phyloP scores from a whole-genome alignment of 1,284 basidiomycete species.

The Ganoderma lucidum region DNA sequence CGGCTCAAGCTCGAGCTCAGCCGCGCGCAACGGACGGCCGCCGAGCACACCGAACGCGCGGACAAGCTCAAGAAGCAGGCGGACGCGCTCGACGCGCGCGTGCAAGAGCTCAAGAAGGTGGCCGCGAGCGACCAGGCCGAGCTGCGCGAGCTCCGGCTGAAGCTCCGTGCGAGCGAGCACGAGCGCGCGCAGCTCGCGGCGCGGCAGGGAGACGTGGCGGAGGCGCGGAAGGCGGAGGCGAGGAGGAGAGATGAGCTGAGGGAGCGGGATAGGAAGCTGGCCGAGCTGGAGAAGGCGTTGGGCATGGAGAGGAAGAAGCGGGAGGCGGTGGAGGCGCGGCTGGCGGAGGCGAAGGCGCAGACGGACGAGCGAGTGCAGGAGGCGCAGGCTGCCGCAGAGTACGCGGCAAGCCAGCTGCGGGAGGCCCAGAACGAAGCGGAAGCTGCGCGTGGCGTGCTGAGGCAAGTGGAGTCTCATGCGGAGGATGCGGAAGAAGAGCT shows the following conservation, averaged over 20 bases:
- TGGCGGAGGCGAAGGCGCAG: slow-evolving; percentile 53
- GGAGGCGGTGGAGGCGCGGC: slow-evolving; percentile 52
- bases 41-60: slow-evolving; percentile 61
- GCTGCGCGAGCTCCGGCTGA: slow-evolving; percentile 66
- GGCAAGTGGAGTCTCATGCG: slow-evolving; percentile 36
- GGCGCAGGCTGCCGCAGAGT: slow-evolving; percentile 44
- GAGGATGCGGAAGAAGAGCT: slow-evolving; percentile 52
- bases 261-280: slow-evolving; percentile 61
- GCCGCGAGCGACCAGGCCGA: slow-evolving; percentile 61
- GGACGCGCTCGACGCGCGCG: slow-evolving; percentile 57
- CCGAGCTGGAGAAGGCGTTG: slow-evolving; percentile 63
- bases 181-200: slow-evolving; percentile 59
- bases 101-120: slow-evolving; percentile 66
- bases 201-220: slow-evolving; percentile 59
- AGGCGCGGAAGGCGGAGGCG: slow-evolving; percentile 63
- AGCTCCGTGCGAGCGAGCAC: slow-evolving; percentile 66
- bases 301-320: slow-evolving; percentile 58
- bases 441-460: slow-evolving; percentile 39
- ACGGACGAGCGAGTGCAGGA: slow-evolving; percentile 51
- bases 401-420: slow-evolving; percentile 48
- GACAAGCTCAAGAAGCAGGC: slow-evolving; percentile 72
- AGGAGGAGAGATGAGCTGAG: slow-evolving; percentile 60
- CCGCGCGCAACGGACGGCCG: slow-evolving; percentile 53
- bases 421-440: slow-evolving; percentile 46
- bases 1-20: slow-evolving; percentile 63